Conservation (phyloP, 2,329 filamentous ascomycete genomes). For the Aspergillus viridinutans region DNA sequence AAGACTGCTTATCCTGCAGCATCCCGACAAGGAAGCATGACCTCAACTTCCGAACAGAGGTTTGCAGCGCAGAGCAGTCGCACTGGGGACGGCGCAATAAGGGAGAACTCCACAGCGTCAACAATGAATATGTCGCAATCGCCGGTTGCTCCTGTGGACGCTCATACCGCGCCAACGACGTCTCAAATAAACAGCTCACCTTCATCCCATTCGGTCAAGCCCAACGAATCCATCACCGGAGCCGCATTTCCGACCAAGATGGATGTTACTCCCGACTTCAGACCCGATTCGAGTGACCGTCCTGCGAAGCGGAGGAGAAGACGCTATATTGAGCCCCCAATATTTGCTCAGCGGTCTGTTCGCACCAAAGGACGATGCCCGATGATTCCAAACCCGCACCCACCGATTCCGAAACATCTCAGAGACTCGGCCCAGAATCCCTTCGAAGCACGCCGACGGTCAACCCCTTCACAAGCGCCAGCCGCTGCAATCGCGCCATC, state of each 20-base stretch:
- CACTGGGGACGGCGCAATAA: slow-evolving; percentile 25
- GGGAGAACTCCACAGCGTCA: slow-evolving; percentile 23
- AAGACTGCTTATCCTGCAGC: slow-evolving; percentile 52
- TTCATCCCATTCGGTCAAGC: slow-evolving; percentile 13
- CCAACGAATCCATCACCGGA: slow-evolving; percentile 11
- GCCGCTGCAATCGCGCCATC: slow-evolving; percentile 14
- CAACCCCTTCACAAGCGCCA: slow-evolving; percentile 12
- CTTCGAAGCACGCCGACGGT: slow-evolving; percentile 20
- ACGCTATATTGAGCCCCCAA: slow-evolving; percentile 51
- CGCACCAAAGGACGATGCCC: slow-evolving; percentile 41
- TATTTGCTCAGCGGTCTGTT: slow-evolving; percentile 46
- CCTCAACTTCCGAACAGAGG: slow-evolving; percentile 23
- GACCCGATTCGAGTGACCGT: slow-evolving; percentile 22
- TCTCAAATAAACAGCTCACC: slow-evolving; percentile 28
- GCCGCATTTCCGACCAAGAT: slow-evolving; percentile 19
- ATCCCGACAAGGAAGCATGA: slow-evolving; percentile 27
- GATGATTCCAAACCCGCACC: slow-evolving; percentile 34
- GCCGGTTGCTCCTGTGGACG: slow-evolving; percentile 8
- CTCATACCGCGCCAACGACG: slow-evolving; percentile 11
- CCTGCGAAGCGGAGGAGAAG: slow-evolving; percentile 47
- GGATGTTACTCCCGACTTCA: slow-evolving; percentile 18
- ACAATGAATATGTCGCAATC: slow-evolving; percentile 13
- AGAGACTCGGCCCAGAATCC: slow-evolving; percentile 20
- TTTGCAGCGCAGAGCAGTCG: slow-evolving; percentile 19
- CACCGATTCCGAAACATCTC: slow-evolving; percentile 31